These are phyloP conservation scores for Niveomyces coronatus DNA, from an alignment of 2,329 filamentous ascomycete genomes.

Conservation along the genomic window DNA sequence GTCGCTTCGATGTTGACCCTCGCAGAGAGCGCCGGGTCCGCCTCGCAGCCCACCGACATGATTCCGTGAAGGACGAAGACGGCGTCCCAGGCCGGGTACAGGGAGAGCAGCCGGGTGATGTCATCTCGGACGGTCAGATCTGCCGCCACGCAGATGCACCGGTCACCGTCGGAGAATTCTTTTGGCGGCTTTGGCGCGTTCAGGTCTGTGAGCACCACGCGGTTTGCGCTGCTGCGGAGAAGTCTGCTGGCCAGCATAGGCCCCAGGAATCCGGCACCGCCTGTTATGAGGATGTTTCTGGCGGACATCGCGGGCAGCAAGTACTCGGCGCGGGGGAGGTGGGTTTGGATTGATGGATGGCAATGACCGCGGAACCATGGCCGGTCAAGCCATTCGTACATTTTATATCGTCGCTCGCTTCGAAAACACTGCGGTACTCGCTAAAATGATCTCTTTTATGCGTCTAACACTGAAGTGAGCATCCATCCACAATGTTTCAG, in stretches of 20 bases:
- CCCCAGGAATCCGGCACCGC: constrained; percentile 54
- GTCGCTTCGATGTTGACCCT: constrained; percentile 47
- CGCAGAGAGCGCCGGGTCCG: constrained; percentile 35
- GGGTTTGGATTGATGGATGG: not conserved
- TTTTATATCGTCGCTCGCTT: no score
- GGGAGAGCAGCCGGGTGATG: constrained; percentile 12
- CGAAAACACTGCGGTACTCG: no score
- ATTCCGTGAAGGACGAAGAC: constrained; percentile 51
- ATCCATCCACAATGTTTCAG: no score
- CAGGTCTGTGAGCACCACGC: constrained; percentile 47
- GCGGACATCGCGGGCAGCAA: not conserved
- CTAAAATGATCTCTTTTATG: no score
- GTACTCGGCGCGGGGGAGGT: no score
- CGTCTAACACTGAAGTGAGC: no score
- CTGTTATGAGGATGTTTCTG: constrained; percentile 48
- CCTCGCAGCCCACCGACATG: constrained; percentile 52
- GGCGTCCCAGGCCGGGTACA: constrained; percentile 21
- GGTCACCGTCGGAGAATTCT: constrained; percentile 18
- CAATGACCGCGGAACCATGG: not conserved
- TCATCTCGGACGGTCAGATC: constrained; percentile 18
- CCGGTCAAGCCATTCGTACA: no score
- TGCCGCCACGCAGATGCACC: constrained; percentile 16
- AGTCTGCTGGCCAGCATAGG: constrained; percentile 48
- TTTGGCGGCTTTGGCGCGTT: constrained; percentile 38
- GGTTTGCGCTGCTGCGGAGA: constrained; percentile 28